These are phyloP conservation scores for Blastobotrys aristatus DNA, from an alignment of 1,139 yeast genomes.

Conservation along the genomic window DNA sequence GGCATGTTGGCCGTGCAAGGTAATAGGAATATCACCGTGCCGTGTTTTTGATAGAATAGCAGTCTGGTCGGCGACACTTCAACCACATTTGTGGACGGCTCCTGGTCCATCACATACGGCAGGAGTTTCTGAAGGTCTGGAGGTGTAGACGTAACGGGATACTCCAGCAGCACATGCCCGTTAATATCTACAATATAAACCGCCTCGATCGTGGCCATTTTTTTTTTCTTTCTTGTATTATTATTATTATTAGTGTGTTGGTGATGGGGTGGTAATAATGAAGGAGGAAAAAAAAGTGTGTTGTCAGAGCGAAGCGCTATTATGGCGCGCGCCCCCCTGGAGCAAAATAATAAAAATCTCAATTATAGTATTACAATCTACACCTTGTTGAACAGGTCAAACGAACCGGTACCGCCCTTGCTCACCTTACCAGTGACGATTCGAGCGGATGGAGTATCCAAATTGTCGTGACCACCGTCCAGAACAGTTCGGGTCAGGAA, in stretches of 20 bases:
- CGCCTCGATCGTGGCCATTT: slow-evolving; percentile 48
- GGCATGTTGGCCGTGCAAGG: slow-evolving; percentile 32
- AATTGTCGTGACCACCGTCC: slow-evolving; percentile 82
- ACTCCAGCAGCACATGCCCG: slow-evolving; percentile 54
- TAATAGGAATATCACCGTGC: slow-evolving; percentile 29
- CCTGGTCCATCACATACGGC: slow-evolving; percentile 27
- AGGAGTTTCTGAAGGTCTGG: slow-evolving; percentile 47
- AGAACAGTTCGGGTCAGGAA: slow-evolving; percentile 94
- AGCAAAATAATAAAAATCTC: no score
- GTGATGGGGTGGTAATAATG: no score
- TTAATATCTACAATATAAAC: slow-evolving; percentile 58
- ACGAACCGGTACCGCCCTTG: slow-evolving; percentile 93
- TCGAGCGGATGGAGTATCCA: slow-evolving; percentile 93
- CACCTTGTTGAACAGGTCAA: slow-evolving; percentile 52
- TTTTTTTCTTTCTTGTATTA: background rate
- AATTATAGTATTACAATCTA: no score
- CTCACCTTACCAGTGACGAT: slow-evolving; percentile 89
- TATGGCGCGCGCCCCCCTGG: no score
- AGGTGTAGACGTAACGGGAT: slow-evolving; percentile 46
- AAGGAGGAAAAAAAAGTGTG: no score
- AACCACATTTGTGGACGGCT: slow-evolving; percentile 20
- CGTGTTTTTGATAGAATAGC: slow-evolving; percentile 30
- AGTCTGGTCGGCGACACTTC: slow-evolving; percentile 33
- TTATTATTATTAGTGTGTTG: no score
- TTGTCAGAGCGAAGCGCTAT: no score